Percentiles rank a stretch among this genome's conserved stretches.
Conservation (phyloP, 1,284 basidiomycete genomes). For the Schizophyllum amplum region DNA sequence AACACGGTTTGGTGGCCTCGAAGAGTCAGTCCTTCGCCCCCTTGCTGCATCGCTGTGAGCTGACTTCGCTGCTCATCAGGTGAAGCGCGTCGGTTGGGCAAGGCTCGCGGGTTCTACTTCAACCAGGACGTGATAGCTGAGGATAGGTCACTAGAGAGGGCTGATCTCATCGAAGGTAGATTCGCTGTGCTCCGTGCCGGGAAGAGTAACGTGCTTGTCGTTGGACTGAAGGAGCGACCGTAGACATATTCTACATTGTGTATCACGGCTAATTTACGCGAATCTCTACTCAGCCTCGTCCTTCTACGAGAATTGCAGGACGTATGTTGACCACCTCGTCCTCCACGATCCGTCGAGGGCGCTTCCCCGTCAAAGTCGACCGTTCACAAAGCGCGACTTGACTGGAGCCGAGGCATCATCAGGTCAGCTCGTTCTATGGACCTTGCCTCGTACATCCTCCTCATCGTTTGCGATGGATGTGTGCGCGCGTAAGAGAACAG, state of each 20-base stretch:
- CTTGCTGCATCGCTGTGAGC: neutral
- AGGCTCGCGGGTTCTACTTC: conserved; percentile 35
- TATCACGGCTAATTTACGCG: too few relatives aligned
- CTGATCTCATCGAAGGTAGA: conserved; percentile 54
- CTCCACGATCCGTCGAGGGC: too few relatives aligned
- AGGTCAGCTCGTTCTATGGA: too few relatives aligned
- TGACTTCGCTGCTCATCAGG: conserved; percentile 22
- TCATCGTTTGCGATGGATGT: too few relatives aligned
- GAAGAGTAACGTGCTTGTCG: conserved; percentile 62
- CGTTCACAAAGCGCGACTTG: too few relatives aligned
- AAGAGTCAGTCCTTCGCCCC: conserved; percentile 33
- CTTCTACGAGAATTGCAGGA: too few relatives aligned
- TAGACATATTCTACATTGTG: neutral
- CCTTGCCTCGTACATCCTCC: too few relatives aligned
- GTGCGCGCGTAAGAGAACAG: neutral
- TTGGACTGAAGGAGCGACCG: conserved; percentile 4
- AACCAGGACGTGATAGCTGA: conserved; percentile 36
- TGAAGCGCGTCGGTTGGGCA: conserved; percentile 48
- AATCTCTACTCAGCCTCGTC: neutral
- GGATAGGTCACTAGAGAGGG: conserved; percentile 26
- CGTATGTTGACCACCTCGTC: too few relatives aligned
- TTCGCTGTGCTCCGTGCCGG: conserved; percentile 70
- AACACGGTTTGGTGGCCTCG: conserved; percentile 43
- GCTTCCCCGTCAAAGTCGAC: too few relatives aligned
- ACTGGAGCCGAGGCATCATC: too few relatives aligned